phyloP scores from a whole-genome alignment of 2,329 filamentous ascomycete species.

The Stagonosporopsis chrysanthemi region DNA sequence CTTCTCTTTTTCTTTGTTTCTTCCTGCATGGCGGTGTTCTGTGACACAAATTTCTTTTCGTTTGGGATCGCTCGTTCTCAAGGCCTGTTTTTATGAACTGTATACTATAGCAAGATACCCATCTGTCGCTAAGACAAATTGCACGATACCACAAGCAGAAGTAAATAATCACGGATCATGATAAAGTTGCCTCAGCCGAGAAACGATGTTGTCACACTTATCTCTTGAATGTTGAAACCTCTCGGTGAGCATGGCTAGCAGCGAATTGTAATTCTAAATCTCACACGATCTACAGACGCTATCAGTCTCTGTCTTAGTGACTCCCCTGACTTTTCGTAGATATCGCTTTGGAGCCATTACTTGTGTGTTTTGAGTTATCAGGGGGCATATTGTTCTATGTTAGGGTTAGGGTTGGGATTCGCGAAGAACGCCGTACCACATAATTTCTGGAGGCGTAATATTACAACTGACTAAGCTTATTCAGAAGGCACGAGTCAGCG shows the following conservation, averaged over 20 bases:
- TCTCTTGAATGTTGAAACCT: no score
- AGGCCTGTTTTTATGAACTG: neutral
- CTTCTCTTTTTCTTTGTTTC: neutral
- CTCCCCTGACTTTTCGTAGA: no score
- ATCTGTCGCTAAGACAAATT: conserved; percentile 1
- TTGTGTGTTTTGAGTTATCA: no score
- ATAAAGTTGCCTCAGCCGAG: neutral
- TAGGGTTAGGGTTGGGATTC: no score
- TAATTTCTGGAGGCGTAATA: neutral
- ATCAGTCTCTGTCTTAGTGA: no score
- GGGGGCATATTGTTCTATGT: no score
- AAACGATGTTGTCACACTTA: neutral
- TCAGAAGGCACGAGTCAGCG: conserved; percentile 9
- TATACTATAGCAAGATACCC: conserved; percentile 16
- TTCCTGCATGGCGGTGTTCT: neutral
- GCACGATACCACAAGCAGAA: neutral
- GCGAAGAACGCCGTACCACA: no score
- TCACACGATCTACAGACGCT: no score
- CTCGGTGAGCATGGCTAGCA: no score
- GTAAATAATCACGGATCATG: neutral
- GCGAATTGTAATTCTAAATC: no score
- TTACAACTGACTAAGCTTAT: conserved; percentile 4
- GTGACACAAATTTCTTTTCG: neutral
- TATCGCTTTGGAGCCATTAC: no score
- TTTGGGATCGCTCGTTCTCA: neutral